These are phyloP conservation scores for Odontarrhena argentea DNA, from an alignment of 345 rosid genomes.

Conservation along the genomic window DNA sequence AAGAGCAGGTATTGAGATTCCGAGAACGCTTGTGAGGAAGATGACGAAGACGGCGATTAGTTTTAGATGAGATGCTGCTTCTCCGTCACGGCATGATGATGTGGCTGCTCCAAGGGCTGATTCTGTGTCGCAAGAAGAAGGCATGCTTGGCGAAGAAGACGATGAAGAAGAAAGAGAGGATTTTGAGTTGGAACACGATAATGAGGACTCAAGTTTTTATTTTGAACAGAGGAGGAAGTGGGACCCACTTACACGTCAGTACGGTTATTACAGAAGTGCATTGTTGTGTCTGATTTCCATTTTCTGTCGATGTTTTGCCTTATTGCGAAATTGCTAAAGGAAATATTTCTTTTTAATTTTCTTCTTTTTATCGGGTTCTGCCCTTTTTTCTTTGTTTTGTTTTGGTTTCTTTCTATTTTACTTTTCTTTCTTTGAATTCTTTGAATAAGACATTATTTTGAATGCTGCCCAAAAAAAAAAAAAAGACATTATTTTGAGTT, in stretches of 20 bases:
- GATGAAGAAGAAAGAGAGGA: slow-evolving; percentile 1
- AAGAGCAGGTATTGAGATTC: slow-evolving; percentile 68
- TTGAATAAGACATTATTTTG: background rate
- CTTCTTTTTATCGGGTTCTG: background rate
- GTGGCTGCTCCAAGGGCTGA: slow-evolving; percentile 45
- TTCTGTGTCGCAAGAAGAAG: slow-evolving; percentile 52
- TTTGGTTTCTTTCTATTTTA: slow-evolving; percentile 1
- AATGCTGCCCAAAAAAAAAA: too few species aligned
- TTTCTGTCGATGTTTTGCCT: slow-evolving; percentile 5
- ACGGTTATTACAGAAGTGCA: slow-evolving; percentile 38
- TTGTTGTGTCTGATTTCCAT: slow-evolving; percentile 44
- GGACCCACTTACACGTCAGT: slow-evolving; percentile 35
- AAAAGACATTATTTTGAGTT: too few species aligned
- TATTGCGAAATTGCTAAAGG: background rate
- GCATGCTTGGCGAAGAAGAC: slow-evolving; percentile 39
- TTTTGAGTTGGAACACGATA: slow-evolving; percentile 12
- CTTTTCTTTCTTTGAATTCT: slow-evolving; percentile 6
- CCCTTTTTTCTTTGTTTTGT: background rate
- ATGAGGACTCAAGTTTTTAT: slow-evolving; percentile 2
- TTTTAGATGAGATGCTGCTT: slow-evolving; percentile 74
- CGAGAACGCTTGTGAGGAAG: slow-evolving; percentile 71
- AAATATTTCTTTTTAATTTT: background rate
- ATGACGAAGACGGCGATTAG: slow-evolving; percentile 58
- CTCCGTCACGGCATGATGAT: slow-evolving; percentile 57
- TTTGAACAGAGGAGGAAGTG: slow-evolving; percentile 2